A percentile compares a stretch with the other conserved stretches of the same genome.
Conservation (phyloP, 2,329 filamentous ascomycete species). For the Colletotrichum musicola region DNA sequence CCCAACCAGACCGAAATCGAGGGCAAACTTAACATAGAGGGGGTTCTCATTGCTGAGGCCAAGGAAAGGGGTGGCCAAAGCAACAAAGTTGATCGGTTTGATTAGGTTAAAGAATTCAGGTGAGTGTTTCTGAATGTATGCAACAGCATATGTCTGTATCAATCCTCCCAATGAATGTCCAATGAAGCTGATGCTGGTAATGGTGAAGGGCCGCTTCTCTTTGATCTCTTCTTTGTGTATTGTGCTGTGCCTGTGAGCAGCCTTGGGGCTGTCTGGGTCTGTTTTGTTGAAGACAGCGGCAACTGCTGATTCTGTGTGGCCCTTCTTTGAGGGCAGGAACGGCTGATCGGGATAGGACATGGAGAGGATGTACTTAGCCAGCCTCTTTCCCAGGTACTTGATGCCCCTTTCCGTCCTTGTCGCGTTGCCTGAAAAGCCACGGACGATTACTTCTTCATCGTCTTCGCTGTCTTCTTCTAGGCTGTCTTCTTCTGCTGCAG, state of each 20-base stretch:
- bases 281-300: conserved; percentile 49
- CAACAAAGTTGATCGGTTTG: conserved; percentile 89
- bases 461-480: conserved; percentile 50
- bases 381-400: conserved; percentile 94
- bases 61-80: conserved; percentile 87
- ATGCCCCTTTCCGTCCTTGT: conserved; percentile 94
- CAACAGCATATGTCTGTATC: conserved; percentile 93
- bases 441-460: conserved; percentile 87
- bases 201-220: conserved; percentile 75
- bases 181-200: conserved; percentile 95
- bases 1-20: conserved; percentile 97
- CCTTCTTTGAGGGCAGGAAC: conserved; percentile 76
- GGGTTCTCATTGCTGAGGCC: conserved; percentile 98
- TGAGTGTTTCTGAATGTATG: conserved; percentile 96
- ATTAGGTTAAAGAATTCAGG: conserved; percentile 90
- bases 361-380: conserved; percentile 89
- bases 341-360: conserved; percentile 96
- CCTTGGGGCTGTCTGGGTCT: conserved; percentile 54
- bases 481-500: neutral
- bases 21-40: conserved; percentile 94
- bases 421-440: conserved; percentile 90
- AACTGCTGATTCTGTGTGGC: conserved; percentile 55
- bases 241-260: conserved; percentile 72
- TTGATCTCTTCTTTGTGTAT: conserved; percentile 59
- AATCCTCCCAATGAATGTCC: conserved; percentile 92